Percentiles rank a stretch among this genome's conserved stretches.
Conservation (phyloP, 441 rosid genomes). For the Brassica balearica region DNA sequence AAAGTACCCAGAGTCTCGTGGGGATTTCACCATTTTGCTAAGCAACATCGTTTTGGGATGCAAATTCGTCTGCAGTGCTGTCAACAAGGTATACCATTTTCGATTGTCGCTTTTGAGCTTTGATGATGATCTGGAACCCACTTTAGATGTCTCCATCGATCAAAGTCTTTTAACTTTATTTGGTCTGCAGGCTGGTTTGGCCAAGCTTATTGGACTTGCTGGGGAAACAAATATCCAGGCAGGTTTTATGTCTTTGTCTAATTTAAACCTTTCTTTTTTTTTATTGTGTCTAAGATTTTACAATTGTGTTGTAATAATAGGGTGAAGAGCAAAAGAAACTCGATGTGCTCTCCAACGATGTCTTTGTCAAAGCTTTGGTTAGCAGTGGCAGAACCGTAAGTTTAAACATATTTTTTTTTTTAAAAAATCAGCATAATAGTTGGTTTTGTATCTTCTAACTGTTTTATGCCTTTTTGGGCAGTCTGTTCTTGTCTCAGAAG, state of each 20-base stretch:
- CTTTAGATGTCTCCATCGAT: background rate
- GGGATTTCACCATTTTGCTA: slow-evolving; percentile 92
- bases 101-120: slow-evolving; percentile 17
- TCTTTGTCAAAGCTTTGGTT: slow-evolving; percentile 88
- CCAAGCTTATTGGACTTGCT: slow-evolving; percentile 93
- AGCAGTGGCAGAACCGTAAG: slow-evolving; percentile 99
- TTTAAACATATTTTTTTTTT: background rate
- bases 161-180: slow-evolving; percentile 8
- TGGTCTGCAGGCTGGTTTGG: slow-evolving; percentile 87
- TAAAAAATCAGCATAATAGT: background rate
- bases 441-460: slow-evolving; percentile 3
- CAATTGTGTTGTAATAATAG: slow-evolving; percentile 44
- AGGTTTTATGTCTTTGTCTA: slow-evolving; percentile 30
- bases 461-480: slow-evolving; percentile 38
- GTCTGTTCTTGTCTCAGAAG: slow-evolving; percentile 98
- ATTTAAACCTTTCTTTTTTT: background rate
- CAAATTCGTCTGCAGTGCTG: slow-evolving; percentile 97
- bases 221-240: slow-evolving; percentile 97
- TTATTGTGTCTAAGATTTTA: background rate
- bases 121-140: slow-evolving; percentile 28
- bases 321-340: slow-evolving; percentile 99
- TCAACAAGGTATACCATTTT: slow-evolving; percentile 63
- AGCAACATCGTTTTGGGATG: slow-evolving; percentile 97
- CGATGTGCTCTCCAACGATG: slow-evolving; percentile 95
- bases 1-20: slow-evolving; percentile 91